Percentiles rank a stretch among this genome's conserved stretches.
Conservation (phyloP, 352 stramenopile genomes). For the Phytophthora pinifolia region DNA sequence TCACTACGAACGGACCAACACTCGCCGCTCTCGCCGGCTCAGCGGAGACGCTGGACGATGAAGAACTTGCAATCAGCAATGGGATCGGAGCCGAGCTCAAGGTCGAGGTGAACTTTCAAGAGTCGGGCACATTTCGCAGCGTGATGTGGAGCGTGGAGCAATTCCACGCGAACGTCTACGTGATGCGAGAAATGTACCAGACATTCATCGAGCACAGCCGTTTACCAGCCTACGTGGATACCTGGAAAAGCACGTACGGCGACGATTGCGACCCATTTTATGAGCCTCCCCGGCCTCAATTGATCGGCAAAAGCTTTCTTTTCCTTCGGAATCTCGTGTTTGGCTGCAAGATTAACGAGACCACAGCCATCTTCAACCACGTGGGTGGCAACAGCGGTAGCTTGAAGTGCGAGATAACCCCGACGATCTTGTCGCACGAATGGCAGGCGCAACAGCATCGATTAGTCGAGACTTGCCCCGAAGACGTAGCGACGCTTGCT, state of each 20-base stretch:
- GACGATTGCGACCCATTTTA: conserved; percentile 76
- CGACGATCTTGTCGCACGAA: conserved; percentile 70
- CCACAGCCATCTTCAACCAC: conserved; percentile 59
- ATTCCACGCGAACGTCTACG: conserved; percentile 77
- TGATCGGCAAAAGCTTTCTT: conserved; percentile 77
- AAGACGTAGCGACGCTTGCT: conserved; percentile 37
- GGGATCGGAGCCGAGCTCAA: conserved; percentile 68
- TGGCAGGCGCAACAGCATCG: conserved; percentile 71
- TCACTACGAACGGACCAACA: conserved; percentile 50
- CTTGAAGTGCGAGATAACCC: conserved; percentile 59
- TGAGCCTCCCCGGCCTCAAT: conserved; percentile 58
- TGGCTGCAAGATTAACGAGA: conserved; percentile 62
- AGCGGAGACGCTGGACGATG: conserved; percentile 46
- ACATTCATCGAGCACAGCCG: conserved; percentile 80
- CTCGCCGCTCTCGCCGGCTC: conserved; percentile 26
- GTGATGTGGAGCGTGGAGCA: conserved; percentile 81
- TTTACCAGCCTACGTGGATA: conserved; percentile 30
- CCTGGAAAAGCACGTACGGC: conserved; percentile 37
- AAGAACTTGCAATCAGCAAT: conserved; percentile 49
- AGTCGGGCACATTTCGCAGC: conserved; percentile 68
- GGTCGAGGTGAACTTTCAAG: conserved; percentile 79
- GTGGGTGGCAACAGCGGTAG: conserved; percentile 36
- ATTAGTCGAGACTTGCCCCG: conserved; percentile 55
- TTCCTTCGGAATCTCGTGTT: conserved; percentile 64
- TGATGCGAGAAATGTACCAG: conserved; percentile 90